phyloP scores from a whole-genome alignment of 2,329 filamentous ascomycete species.

The Trematosphaeria pertusa region DNA sequence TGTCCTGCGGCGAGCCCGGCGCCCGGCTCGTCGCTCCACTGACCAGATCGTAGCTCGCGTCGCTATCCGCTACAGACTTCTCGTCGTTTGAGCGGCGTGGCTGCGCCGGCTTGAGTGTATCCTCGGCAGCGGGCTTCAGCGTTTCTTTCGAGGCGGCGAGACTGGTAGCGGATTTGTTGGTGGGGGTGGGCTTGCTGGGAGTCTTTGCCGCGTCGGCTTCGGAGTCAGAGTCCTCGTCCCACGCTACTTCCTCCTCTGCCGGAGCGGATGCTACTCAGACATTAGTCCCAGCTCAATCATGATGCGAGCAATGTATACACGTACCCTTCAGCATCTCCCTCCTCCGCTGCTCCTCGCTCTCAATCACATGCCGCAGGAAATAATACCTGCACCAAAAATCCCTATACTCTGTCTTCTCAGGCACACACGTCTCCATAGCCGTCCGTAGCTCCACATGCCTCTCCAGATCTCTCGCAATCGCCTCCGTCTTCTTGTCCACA shows the following conservation, averaged over 20 bases:
- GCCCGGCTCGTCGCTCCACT: slow-evolving; percentile 77
- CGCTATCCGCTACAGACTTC: slow-evolving; percentile 89
- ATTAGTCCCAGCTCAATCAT: slow-evolving; percentile 4
- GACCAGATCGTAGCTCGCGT: slow-evolving; percentile 95
- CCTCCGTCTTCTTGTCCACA: slow-evolving; percentile 81
- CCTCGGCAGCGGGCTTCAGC: slow-evolving; percentile 42
- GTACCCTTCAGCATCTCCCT: slow-evolving; percentile 90
- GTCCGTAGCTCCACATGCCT: slow-evolving; percentile 83
- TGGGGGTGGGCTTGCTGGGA: slow-evolving; percentile 18
- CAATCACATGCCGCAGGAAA: slow-evolving; percentile 89
- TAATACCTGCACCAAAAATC: slow-evolving; percentile 97
- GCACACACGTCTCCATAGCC: slow-evolving; percentile 97
- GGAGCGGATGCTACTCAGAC: slow-evolving; percentile 60
- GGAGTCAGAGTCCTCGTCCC: slow-evolving; percentile 69
- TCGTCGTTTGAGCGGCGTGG: slow-evolving; percentile 72
- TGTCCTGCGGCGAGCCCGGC: slow-evolving; percentile 68
- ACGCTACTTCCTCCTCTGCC: slow-evolving; percentile 73
- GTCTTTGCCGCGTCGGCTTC: slow-evolving; percentile 18
- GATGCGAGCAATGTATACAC: slow-evolving; percentile 23
- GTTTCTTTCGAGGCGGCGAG: slow-evolving; percentile 46
- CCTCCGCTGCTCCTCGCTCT: slow-evolving; percentile 88
- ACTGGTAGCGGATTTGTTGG: slow-evolving; percentile 20
- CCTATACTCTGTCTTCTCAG: slow-evolving; percentile 85
- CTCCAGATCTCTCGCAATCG: slow-evolving; percentile 81
- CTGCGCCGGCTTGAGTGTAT: slow-evolving; percentile 62